Conservation (phyloP, 2,329 filamentous ascomycete species). For the Clonostachys chloroleuca region DNA sequence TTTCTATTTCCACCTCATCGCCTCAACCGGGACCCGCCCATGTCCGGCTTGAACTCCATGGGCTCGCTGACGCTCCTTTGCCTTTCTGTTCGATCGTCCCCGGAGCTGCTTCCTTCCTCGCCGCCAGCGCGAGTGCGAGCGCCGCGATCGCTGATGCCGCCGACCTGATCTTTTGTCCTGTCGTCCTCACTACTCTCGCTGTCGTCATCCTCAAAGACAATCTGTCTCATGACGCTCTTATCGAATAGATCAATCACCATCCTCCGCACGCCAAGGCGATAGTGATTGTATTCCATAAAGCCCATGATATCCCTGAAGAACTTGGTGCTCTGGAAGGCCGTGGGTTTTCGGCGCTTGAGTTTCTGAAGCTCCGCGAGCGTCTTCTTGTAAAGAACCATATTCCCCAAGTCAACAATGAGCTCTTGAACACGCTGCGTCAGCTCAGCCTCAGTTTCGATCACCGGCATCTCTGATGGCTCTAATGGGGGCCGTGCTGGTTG, state of each 20-base stretch:
- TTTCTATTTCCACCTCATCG: conserved; percentile 10
- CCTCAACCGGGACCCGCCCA: conserved; percentile 24
- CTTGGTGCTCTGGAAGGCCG: conserved; percentile 68
- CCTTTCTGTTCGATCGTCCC: conserved; percentile 51
- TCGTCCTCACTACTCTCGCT: conserved; percentile 41
- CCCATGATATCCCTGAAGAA: conserved; percentile 85
- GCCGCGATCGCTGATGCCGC: not conserved
- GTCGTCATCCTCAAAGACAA: conserved; percentile 69
- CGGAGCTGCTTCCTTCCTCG: conserved; percentile 33
- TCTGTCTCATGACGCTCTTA: conserved; percentile 76
- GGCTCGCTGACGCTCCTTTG: conserved; percentile 50
- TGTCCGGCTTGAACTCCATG: conserved; percentile 20
- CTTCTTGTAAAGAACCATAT: conserved; percentile 87
- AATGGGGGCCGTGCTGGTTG: conserved; percentile 22
- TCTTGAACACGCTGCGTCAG: conserved; percentile 79
- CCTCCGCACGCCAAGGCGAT: conserved; percentile 78
- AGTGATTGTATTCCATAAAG: conserved; percentile 84
- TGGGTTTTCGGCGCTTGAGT: conserved; percentile 70
- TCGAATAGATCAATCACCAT: conserved; percentile 95
- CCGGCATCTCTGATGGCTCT: conserved; percentile 29
- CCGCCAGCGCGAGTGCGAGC: not conserved
- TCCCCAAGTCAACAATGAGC: conserved; percentile 82
- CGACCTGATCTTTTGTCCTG: conserved; percentile 45
- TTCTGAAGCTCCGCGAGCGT: conserved; percentile 77
- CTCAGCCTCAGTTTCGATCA: conserved; percentile 51